Evolutionary conservation across 345 rosid species (phyloP), one percentile per base, ranked within the genome.

Genomic region (Kandelia obovata): DNA sequence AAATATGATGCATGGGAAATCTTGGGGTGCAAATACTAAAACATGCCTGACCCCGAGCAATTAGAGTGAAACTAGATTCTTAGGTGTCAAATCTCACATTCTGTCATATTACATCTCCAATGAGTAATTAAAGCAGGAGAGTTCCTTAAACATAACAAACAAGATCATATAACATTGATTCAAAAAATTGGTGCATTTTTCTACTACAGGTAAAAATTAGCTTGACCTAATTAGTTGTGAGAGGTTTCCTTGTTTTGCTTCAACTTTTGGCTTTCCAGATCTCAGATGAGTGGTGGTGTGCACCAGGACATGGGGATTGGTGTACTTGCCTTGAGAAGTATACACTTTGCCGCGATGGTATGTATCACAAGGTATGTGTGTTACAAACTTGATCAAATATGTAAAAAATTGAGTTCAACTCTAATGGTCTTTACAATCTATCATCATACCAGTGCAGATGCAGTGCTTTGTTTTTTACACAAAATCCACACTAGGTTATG

Each of bases 271-370:
- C 69, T 34, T 71, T 31, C 56, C 83, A 88, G 93, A 90, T 84
- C 58, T 84, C 94, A 16, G 86, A 88, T 59, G 91, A 83, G 76
- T 88, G 94, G 94, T 88, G 94, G 94, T 86, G 83, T 75, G 84
- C 84, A 75, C 86, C 94, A 13, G 94, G 94, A 75, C 94, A 88
- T 74, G 94, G 94, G 52, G 89, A 88, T 77, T 88, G 90, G 94
- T 80, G 82, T 71, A 88, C 86, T 39, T 84, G 84, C 84, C 83
- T 88, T 53, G 94, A 86, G 80, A 88, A 76, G 77, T 88, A 84
- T 70, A 77, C 82, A 17, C 86, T 88, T 71, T 86, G 89, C 70
- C 81, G 89, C 55, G 94, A 88, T 70, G 89, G 94, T 35, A 88
- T 88, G 77, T 86, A 86, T 83, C 93, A 88, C 74, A 88, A 86